Evolutionary conservation across 2,329 filamentous ascomycete genomes (phyloP), one percentile per base, ranked within the genome.

Genomic region (Trichoderma arundinaceum): DNA sequence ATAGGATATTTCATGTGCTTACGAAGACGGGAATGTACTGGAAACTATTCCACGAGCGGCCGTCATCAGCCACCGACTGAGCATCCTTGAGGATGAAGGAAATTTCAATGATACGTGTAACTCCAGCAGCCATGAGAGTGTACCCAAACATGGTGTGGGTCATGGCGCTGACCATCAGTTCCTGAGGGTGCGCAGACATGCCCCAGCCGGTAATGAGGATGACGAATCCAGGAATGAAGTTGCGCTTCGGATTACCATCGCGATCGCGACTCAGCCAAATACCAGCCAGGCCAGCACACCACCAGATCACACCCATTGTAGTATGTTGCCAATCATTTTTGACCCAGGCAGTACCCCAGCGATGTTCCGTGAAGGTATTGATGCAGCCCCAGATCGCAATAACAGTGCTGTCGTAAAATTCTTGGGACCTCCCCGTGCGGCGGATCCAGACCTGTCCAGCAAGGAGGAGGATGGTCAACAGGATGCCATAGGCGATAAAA

Each of bases 241-340:
- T 99, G 71, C 95, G 87, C 83, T 94, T 93, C 8, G 95, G 94
- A 48, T 88, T 84, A 59, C 95, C 94, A 69, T 94, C 88, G 65
- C 92, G 88, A 75, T 90, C 92, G 68, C 88, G 86, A 76, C 92
- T 96, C 44, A 99, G 83, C 95, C 94, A 99, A 60, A 99, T 85
- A 48, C 95, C 95, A 10, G 94, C 86, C 35, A 99, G 81, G 28
- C 95, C 95, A 7, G 95, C 94, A 72, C 89, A 91, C 94, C 94
- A 99, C 95, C 95, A 99, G 59, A 99, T 88, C 68, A 99, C 88
- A n/a, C 95, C 95, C 94, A 99, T 98, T n/a, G 91, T 92, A 0
- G 95, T 99, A 77, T 99, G 95, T 77, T 99, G 94, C 80, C 97
- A 88, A 77, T 99, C 95, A 74, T 97, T 98, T 78, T 87, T 88